Base-by-base conservation (phyloP, 2,329 filamentous ascomycete genomes). In the Exophiala dermatitidis region DNA sequence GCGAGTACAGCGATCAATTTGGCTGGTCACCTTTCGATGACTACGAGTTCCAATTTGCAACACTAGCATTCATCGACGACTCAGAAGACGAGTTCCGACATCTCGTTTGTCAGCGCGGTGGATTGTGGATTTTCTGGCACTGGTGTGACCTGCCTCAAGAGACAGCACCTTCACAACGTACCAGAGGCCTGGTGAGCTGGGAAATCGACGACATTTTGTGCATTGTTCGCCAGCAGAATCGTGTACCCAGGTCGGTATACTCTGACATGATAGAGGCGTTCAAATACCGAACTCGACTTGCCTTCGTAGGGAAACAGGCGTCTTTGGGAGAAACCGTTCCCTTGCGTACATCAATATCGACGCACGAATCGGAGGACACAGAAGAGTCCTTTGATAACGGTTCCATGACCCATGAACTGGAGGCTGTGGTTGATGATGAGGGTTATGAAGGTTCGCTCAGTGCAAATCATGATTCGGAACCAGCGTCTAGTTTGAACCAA, bases 1-100 rank as follows among this genome's bases (percentile, higher is more conserved):
- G 12, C 5, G 6, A 43, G 12, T 50, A 56, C 37, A 44, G 34
- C 31, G 51, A 57, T 19, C 54, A 59, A 38, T 43, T 52, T 42
- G 51, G 38, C 10, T 55, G 46, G 43, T 53, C 48, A 12, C 55
- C 52, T 28, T 56, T 56, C 34, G 45, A 54, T 5, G 55, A 58
- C 30, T n/a, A 48, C 19, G 10, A 46, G 28, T 57, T 57, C 32
- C 10, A 29, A 8, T 48, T 52, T 30, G 51, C 52, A 10, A 46
- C 41, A 3, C 43, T 31, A 10, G 54, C 44, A n/a, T 53, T 48
- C 12, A 28, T 49, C n/a, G 40, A 46, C 7, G 19, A 26, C 29
- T 34, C 19, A 3, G 28, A 42, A 9, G 32, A 36, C 10, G 40
- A 36, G 19, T 44, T 60, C 8, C 42, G 44, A 12, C 28, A 41